Conservation (phyloP, 495 filamentous ascomycete genomes). For the Tuber aestivum region DNA sequence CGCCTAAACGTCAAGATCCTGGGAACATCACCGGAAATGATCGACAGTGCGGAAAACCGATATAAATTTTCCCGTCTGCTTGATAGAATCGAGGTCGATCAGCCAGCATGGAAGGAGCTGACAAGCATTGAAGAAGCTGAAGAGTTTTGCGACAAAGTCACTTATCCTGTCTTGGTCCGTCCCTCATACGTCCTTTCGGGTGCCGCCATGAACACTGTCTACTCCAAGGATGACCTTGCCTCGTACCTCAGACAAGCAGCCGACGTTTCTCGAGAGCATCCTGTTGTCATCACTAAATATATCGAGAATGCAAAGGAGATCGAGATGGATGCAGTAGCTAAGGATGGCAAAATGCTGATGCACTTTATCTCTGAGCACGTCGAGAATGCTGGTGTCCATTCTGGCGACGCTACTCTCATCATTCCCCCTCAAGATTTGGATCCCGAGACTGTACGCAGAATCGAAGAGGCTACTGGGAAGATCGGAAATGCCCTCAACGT, state of each 20-base stretch:
- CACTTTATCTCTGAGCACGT: conserved; percentile 96
- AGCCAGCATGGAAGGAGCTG: conserved; percentile 96
- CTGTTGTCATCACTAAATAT: conserved; percentile 97
- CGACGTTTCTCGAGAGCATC: conserved; percentile 90
- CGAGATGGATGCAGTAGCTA: conserved; percentile 92
- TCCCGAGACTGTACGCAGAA: conserved; percentile 77
- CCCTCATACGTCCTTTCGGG: conserved; percentile 95
- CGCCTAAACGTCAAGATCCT: conserved; percentile 85
- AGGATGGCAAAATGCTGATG: conserved; percentile 75
- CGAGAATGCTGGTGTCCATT: conserved; percentile 94
- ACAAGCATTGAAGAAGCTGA: conserved; percentile 83
- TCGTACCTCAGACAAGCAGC: conserved; percentile 81
- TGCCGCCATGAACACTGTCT: conserved; percentile 96
- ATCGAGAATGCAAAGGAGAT: conserved; percentile 97
- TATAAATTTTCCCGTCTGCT: conserved; percentile 98
- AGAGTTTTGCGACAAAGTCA: conserved; percentile 73
- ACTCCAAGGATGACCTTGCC: conserved; percentile 77
- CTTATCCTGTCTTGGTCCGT: conserved; percentile 87
- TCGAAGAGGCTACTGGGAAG: conserved; percentile 91
- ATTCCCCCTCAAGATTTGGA: conserved; percentile 92
- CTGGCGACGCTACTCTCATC: conserved; percentile 89
- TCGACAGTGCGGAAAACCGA: conserved; percentile 92
- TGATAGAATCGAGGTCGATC: conserved; percentile 91
- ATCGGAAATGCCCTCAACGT: conserved; percentile 93
- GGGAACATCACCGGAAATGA: conserved; percentile 97